phyloP scores from a whole-genome alignment of 495 filamentous ascomycete species.

The Sabuloglossum arenarium region DNA sequence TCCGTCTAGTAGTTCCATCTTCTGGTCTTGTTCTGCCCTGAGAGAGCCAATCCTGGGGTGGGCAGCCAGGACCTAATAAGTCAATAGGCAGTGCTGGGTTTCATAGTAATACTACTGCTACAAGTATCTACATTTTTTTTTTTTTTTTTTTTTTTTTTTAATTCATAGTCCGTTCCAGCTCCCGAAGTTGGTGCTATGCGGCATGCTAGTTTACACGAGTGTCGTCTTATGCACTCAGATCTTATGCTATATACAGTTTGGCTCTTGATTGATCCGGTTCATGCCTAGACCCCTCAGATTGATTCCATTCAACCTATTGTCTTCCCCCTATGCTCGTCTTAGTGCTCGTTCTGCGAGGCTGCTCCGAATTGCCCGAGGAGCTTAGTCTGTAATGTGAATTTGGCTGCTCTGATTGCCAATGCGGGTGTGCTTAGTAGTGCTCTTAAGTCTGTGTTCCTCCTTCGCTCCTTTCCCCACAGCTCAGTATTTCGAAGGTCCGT shows the following conservation, averaged over 20 bases:
- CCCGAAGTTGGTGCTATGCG: not conserved
- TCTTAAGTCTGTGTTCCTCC: not conserved
- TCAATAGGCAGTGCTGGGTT: no score
- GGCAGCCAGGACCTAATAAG: no score
- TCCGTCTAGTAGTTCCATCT: no score
- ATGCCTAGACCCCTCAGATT: not conserved
- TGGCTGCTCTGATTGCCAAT: not conserved
- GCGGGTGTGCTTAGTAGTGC: not conserved
- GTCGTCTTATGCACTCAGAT: not conserved
- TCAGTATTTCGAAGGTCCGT: not conserved
- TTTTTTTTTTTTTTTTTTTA: not conserved
- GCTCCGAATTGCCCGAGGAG: not conserved
- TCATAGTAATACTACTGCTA: no score
- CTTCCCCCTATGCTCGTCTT: not conserved
- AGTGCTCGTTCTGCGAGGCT: not conserved
- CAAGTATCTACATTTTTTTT: no score
- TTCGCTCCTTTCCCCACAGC: not conserved
- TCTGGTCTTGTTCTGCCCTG: no score
- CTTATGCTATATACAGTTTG: not conserved
- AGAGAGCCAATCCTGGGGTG: no score
- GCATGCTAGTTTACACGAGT: not conserved
- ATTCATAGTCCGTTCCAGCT: not conserved
- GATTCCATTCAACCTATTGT: not conserved
- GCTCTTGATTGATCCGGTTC: not conserved
- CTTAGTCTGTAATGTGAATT: not conserved